Conservation (phyloP, 176 grass and related monocot species). For the Aegilops bicornis region DNA sequence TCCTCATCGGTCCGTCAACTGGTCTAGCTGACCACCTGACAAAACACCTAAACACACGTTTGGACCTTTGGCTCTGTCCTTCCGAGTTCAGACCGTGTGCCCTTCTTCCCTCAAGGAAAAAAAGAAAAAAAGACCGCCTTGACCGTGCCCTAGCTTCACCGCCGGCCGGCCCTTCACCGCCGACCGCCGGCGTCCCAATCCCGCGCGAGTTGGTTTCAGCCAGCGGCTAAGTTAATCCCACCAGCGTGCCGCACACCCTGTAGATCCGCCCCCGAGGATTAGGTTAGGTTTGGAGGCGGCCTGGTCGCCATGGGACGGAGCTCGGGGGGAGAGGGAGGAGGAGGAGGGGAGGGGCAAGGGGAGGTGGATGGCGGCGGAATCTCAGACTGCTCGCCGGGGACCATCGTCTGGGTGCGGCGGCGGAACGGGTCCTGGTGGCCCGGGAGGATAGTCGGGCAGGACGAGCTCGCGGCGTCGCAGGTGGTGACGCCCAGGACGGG, state of each 20-base stretch:
- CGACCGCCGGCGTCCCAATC: background rate
- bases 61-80: background rate
- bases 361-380: constrained; percentile 24
- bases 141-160: background rate
- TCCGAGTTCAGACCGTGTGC: background rate
- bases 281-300: constrained; percentile 16
- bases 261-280: background rate
- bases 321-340: constrained; percentile 32
- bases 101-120: background rate
- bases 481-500: constrained; percentile 75
- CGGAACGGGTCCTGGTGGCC: constrained; percentile 94
- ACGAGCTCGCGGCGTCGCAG: constrained; percentile 73
- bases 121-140: background rate
- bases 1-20: background rate
- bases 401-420: constrained; percentile 79
- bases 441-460: constrained; percentile 67
- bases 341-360: constrained; percentile 31
- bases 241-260: background rate
- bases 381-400: constrained; percentile 61
- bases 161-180: background rate
- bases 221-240: background rate
- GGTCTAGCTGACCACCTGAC: too few species aligned
- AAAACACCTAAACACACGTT: too few species aligned
- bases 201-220: background rate
- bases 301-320: constrained; percentile 39